Percentiles rank a stretch among this genome's conserved stretches.
Evolutionary conservation across 2,329 filamentous ascomycete genomes (phyloP).

Genomic region (Colletotrichum sp.): DNA sequence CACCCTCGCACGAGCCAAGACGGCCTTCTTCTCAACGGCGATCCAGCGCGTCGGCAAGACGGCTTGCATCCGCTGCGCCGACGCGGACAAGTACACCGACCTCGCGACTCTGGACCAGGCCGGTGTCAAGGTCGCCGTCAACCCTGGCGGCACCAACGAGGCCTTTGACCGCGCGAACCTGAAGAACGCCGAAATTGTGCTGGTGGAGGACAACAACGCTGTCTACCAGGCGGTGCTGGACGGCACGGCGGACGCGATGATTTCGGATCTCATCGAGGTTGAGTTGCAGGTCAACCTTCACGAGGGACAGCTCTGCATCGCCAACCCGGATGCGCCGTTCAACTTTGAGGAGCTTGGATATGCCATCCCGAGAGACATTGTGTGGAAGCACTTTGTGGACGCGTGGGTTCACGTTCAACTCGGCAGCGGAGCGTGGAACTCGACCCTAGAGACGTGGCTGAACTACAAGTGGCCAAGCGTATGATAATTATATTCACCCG

Average conservation of each 20-base stretch:
- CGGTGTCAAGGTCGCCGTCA: slow-evolving; percentile 12
- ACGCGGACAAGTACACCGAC: slow-evolving; percentile 9
- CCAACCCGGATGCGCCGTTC: slow-evolving; percentile 6
- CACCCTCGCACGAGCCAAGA: slow-evolving; percentile 4
- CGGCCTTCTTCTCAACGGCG: slow-evolving; percentile 9
- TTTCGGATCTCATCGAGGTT: slow-evolving; percentile 16
- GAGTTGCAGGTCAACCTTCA: slow-evolving; percentile 14
- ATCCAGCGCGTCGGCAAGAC: slow-evolving; percentile 19
- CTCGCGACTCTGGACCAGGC: slow-evolving; percentile 7
- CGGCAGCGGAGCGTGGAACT: slow-evolving; percentile 15
- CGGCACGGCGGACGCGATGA: slow-evolving; percentile 14
- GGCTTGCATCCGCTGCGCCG: slow-evolving; percentile 15
- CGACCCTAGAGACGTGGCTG: slow-evolving; percentile 15
- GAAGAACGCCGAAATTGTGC: background rate
- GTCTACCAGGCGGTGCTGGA: slow-evolving; percentile 11
- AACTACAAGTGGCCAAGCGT: slow-evolving; percentile 18
- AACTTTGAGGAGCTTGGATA: slow-evolving; percentile 21
- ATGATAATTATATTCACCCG: background rate
- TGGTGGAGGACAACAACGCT: slow-evolving; percentile 18
- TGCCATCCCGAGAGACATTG: slow-evolving; percentile 4
- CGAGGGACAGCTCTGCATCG: slow-evolving; percentile 10
- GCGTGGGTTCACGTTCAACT: slow-evolving; percentile 18
- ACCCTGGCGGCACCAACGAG: slow-evolving; percentile 18
- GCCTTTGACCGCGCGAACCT: slow-evolving; percentile 20
- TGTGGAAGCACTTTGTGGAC: slow-evolving; percentile 21